Base-by-base conservation (phyloP, 2,329 filamentous ascomycete genomes). In the Cytospora piceicola region DNA sequence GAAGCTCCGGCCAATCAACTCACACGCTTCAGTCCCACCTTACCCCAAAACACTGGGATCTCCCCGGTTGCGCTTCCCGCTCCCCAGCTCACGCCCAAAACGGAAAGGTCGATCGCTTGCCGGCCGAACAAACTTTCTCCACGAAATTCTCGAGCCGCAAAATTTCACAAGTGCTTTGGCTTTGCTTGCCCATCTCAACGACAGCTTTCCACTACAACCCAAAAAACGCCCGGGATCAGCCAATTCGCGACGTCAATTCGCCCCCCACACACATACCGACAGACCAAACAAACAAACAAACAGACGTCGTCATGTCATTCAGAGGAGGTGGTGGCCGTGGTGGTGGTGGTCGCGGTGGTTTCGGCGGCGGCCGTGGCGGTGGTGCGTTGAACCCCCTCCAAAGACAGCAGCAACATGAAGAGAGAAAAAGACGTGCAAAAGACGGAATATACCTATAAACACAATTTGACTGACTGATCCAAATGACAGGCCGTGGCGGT, bases 271-370 rank as follows among this genome's bases (percentile, higher is more conserved):
- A 58, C 60, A 46, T 17, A 39, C 17, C 42, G 58, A 39, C 46
- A 49, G 67, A 78, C 78, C 76, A 24, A 55, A 6, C 5, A 20
- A 34, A 65, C 51, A 67, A 78, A 78, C 77, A 72, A 75, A 20
- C 75, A 78, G 34, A 65, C 58, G 27, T 68, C 65, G 59, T 36
- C 61, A 90, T 89, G 88, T 87, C 88, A 76, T 90, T 88, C 77
- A 84, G 87, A 77, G 83, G 83, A 77, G 83, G 83, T 70, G 71
- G 73, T 67, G 83, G 83, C 70, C 71, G 73, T 67, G 71, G 74
- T 68, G 79, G 81, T 72, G 80, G 81, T 72, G 80, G 80, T 71
- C 79, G 82, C 70, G 81, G 82, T 68, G 78, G 80, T 58, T 79
- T 81, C 69, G 81, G 79, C 69, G 78, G 81, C 74, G 83, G 84